Evolutionary conservation across 1,284 basidiomycete genomes (phyloP), one percentile per base, ranked within the genome.

Genomic region (Trametes polyzona): DNA sequence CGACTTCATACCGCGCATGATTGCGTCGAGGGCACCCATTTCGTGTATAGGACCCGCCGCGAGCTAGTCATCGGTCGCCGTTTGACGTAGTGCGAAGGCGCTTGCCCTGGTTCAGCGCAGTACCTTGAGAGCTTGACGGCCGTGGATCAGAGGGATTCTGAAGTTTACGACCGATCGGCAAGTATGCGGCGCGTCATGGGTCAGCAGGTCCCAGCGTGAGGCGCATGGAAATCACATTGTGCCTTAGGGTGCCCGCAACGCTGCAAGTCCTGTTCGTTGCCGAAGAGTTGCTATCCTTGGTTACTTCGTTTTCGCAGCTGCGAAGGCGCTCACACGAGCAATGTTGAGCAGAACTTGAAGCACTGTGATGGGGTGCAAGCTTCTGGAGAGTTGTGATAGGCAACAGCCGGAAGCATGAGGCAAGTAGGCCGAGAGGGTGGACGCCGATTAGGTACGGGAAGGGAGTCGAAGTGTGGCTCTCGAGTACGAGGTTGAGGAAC

Each of bases 381-480:
- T 36, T 47, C 33, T 30, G 16, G 24, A 24, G 47, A 33, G 49
- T 16, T 26, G 35, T 33, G 52, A 54, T 52, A 24, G 42, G 40
- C 27, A 41, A 21, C 14, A 27, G 17, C 30, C 37, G 29, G 37
- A 37, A 39, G 44, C 30, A 14, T 40, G 33, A 47, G 47, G 52
- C 36, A 30, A 46, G 44, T 55, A 55, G 29, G 21, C 35, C 16
- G 33, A 29, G 43, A 52, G n/a, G 47, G 16, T 37, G 50, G 36
- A 12, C 21, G 42, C 33, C 30, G 46, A 30, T 30, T 42, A 30
- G 27, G 47, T 37, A 37, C 40, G 24, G 35, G 41, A 51, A 39
- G 21, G 24, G 26, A 40, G 32, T 37, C 29, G 32, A 41, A 42
- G 27, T 48, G 21, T 29, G 16, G 26, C 27, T 43, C 30, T 36